A percentile compares a stretch with the other conserved stretches of the same genome.
These are phyloP conservation scores for Ganoderma meredithae DNA, from an alignment of 1,284 basidiomycete genomes.

Conservation along the genomic window DNA sequence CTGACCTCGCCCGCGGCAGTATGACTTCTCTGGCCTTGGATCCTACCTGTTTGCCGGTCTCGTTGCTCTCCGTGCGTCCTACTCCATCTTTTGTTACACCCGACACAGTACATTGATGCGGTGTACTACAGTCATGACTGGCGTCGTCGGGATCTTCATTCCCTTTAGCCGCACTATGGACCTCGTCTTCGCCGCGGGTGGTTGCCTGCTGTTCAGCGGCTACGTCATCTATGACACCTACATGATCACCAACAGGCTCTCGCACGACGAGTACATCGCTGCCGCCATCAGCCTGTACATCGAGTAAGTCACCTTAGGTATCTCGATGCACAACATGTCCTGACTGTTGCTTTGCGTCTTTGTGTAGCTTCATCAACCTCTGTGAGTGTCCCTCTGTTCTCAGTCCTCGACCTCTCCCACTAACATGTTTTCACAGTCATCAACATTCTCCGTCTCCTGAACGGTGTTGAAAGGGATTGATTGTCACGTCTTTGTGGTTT, in stretches of 20 bases:
- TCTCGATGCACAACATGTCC: conserved; percentile 39
- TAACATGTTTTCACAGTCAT: conserved; percentile 36
- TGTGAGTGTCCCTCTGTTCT: conserved; percentile 35
- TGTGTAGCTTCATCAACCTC: conserved; percentile 44
- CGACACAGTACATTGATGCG: conserved; percentile 20
- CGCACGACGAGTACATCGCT: conserved; percentile 89
- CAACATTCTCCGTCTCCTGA: conserved; percentile 44
- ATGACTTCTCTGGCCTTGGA: conserved; percentile 87
- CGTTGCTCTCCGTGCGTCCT: conserved; percentile 67
- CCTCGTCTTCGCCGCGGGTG: conserved; percentile 80
- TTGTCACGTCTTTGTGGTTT: background rate
- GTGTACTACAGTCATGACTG: conserved; percentile 66
- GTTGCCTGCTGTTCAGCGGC: conserved; percentile 83
- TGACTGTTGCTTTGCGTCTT: background rate
- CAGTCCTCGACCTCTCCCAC: background rate
- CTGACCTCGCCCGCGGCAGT: conserved; percentile 52
- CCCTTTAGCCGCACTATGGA: conserved; percentile 83
- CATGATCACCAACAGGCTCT: conserved; percentile 80
- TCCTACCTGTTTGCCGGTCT: conserved; percentile 85
- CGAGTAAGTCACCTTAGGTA: conserved; percentile 60
- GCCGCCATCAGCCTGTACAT: conserved; percentile 89
- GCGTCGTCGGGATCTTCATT: conserved; percentile 80
- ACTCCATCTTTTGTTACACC: background rate
- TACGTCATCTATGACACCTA: conserved; percentile 90
- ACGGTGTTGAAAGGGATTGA: conserved; percentile 37